Evolutionary conservation across 495 filamentous ascomycete genomes (phyloP).

Genomic region (Amorphotheca resinae): DNA sequence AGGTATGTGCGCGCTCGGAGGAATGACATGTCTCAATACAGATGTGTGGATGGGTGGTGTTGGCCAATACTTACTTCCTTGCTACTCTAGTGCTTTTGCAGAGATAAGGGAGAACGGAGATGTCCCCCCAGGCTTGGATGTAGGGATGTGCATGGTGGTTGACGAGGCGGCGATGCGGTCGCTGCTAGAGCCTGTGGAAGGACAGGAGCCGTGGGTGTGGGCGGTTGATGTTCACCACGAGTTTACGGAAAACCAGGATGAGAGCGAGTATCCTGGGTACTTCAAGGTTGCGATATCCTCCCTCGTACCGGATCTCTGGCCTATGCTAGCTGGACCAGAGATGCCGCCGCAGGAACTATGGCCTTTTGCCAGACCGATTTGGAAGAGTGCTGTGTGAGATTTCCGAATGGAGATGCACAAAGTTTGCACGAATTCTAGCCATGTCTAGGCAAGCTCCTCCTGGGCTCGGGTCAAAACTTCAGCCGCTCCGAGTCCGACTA

Average conservation of each 20-base stretch:
- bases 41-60: not conserved
- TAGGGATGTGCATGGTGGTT: not conserved
- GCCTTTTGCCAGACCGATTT: not conserved
- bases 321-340: not conserved
- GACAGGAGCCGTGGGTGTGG: constrained; percentile 6
- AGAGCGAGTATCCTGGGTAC: not conserved
- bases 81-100: not conserved
- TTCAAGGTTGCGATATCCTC: not conserved
- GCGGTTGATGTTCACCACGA: constrained; percentile 3
- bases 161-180: not conserved
- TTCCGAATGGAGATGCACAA: not conserved
- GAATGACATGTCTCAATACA: not conserved
- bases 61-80: no score
- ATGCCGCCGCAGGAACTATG: not conserved
- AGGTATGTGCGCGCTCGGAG: not conserved
- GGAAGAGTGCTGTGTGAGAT: not conserved
- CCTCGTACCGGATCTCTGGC: not conserved
- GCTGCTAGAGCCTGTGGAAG: not conserved
- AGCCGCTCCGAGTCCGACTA: no score
- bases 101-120: not conserved
- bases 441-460: no score
- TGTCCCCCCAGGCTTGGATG: constrained; percentile 1
- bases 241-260: not conserved
- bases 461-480: no score
- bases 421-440: no score